Percentiles rank a stretch among this genome's conserved stretches.
Evolutionary conservation across 2,329 filamentous ascomycete genomes (phyloP).

Genomic region (Phyllachora maydis): DNA sequence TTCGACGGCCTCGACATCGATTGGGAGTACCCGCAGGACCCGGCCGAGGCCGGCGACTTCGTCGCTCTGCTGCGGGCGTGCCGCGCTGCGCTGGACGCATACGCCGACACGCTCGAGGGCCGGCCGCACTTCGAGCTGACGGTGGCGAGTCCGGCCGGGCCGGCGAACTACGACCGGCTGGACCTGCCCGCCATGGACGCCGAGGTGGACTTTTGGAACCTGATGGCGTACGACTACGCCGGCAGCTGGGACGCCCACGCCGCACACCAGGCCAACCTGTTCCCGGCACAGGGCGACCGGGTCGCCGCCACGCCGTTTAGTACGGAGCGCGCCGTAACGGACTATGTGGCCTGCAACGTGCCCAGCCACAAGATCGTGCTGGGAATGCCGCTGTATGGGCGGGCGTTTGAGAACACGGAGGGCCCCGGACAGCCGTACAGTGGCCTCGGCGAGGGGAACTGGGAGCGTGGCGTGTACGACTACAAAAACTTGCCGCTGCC

Average conservation of each 20-base stretch:
- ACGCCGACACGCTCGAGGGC: conserved; percentile 20
- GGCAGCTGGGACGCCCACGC: conserved; percentile 57
- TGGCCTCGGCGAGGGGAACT: conserved; percentile 60
- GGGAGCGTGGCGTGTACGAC: conserved; percentile 74
- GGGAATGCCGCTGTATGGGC: conserved; percentile 84
- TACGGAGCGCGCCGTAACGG: conserved; percentile 46
- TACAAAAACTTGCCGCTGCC: conserved; percentile 65
- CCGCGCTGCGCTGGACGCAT: conserved; percentile 35
- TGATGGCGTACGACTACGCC: conserved; percentile 81
- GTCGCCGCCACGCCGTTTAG: conserved; percentile 58
- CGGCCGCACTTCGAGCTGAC: conserved; percentile 40
- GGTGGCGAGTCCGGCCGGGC: conserved; percentile 41
- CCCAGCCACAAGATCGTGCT: conserved; percentile 55
- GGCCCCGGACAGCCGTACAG: conserved; percentile 49
- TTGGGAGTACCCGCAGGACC: conserved; percentile 43
- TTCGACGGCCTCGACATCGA: conserved; percentile 54
- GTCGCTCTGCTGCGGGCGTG: conserved; percentile 36
- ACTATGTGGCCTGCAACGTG: conserved; percentile 49
- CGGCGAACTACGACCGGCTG: conserved; percentile 39
- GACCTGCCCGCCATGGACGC: conserved; percentile 43
- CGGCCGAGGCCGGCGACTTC: conserved; percentile 31
- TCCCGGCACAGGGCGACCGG: conserved; percentile 29
- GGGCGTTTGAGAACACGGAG: conserved; percentile 60
- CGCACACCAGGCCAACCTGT: conserved; percentile 70
- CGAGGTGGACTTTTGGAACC: conserved; percentile 53